A percentile compares a stretch with the other conserved stretches of the same genome.
Evolutionary conservation across 192 early-diverging fungal genomes (phyloP).

Genomic region (Coemansia sp.): DNA sequence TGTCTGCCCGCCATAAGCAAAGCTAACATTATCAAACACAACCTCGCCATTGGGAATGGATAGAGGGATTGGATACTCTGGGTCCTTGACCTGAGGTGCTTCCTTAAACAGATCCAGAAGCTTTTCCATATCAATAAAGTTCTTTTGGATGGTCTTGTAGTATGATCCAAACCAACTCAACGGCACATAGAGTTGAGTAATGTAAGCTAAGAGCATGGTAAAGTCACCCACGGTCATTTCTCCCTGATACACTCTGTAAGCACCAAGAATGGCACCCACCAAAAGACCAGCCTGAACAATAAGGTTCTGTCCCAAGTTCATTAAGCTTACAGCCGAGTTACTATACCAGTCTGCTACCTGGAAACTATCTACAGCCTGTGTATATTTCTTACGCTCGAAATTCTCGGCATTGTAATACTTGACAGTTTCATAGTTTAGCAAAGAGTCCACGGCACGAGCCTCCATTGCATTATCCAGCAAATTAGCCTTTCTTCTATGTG

Average conservation of each 20-base stretch:
- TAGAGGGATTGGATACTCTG: slow-evolving; percentile 15
- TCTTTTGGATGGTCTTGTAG: slow-evolving; percentile 91
- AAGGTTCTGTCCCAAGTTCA: slow-evolving; percentile 85
- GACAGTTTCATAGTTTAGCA: slow-evolving; percentile 98
- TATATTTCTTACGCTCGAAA: slow-evolving; percentile 80
- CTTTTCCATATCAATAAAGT: slow-evolving; percentile 96
- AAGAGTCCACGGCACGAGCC: slow-evolving; percentile 84
- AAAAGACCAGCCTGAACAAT: slow-evolving; percentile 84
- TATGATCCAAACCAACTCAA: slow-evolving; percentile 90
- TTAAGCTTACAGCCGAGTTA: slow-evolving; percentile 66
- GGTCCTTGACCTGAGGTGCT: slow-evolving; percentile 44
- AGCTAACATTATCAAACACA: slow-evolving; percentile 60
- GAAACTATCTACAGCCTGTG: slow-evolving; percentile 69
- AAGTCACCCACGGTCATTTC: slow-evolving; percentile 77
- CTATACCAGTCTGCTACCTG: slow-evolving; percentile 85
- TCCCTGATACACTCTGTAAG: slow-evolving; percentile 73
- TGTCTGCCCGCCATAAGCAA: slow-evolving; percentile 61
- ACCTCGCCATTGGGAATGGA: slow-evolving; percentile 53
- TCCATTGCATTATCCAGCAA: slow-evolving; percentile 82
- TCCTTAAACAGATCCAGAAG: slow-evolving; percentile 77
- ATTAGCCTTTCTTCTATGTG: slow-evolving; percentile 77
- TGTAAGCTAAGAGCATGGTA: slow-evolving; percentile 82
- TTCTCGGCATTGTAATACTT: slow-evolving; percentile 94
- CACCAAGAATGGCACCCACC: slow-evolving; percentile 76
- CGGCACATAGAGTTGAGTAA: slow-evolving; percentile 89